Percentiles rank a stretch among this genome's conserved stretches.
phyloP scores from a whole-genome alignment of 441 rosid species.

The Syzygium syzygioides region DNA sequence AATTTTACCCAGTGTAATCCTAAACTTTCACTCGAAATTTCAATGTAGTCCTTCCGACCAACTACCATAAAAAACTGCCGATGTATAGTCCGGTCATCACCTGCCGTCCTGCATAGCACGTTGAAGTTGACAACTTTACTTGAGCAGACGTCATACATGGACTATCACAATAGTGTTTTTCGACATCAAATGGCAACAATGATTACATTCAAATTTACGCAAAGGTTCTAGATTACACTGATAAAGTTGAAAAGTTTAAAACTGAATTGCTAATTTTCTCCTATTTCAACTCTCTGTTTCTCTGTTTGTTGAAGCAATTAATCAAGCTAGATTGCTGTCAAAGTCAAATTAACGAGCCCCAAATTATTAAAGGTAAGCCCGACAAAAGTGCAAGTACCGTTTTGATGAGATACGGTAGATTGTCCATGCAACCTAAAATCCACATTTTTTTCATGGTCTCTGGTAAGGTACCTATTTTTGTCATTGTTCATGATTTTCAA shows the following conservation, averaged over 20 bases:
- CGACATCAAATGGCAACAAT: not conserved
- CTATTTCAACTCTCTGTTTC: not conserved
- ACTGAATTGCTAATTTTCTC: not conserved
- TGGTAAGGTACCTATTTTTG: not conserved
- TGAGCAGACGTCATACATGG: not conserved
- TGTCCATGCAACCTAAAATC: not conserved
- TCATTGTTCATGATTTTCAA: not conserved
- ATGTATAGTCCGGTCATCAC: not conserved
- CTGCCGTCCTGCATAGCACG: fast-evolving
- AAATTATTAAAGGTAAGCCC: not conserved
- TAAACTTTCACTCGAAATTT: not conserved
- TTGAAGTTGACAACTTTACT: not conserved
- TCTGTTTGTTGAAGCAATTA: not conserved
- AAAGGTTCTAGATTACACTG: not conserved
- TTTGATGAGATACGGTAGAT: not conserved
- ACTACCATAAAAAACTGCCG: fast-evolving
- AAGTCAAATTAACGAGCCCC: not conserved
- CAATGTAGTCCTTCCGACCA: not conserved
- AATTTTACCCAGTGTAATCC: not conserved
- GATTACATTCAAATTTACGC: not conserved
- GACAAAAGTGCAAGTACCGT: not conserved
- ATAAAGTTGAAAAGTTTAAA: not conserved
- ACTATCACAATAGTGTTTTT: not conserved
- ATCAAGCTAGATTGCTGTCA: not conserved
- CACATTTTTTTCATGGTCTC: not conserved